Evolutionary conservation across 768 basidiomycete species (phyloP), one percentile per base, ranked within the genome.

Genomic region (Amanita inopinata): DNA sequence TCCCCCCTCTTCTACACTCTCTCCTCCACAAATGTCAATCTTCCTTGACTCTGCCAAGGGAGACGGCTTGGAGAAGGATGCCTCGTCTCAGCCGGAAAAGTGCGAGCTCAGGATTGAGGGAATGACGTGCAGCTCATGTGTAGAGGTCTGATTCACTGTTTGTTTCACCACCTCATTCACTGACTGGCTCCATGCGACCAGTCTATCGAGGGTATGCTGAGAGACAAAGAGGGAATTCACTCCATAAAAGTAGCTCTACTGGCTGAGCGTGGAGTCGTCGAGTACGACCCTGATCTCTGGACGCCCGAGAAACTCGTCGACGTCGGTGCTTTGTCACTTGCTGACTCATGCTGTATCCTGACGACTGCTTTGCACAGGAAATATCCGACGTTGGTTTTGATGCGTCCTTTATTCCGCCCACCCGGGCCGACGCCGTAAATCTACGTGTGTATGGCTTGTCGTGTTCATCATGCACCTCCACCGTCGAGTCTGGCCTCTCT

Each of bases 241-340:
- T 86, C 83, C 8, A 64, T 96, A 47, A 90, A 91, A 56, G 92
- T 99, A n/a, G 93, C 93, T 17, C 73, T 99, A n/a, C 73, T 99
- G 18, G 90, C 96, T 9, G 94, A 99, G 60, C 80, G 94, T 10
- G 94, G 82, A 3, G 73, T 89, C 34, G 66, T 99, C 49, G 91
- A 94, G 58, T 99, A 84, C 53, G 91, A 98, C 53, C 78, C 87
- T 1, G 55, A 64, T 0, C 55, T 65, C n/a, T 99, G 96, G 96
- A 74, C 70, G 24, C 62, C 76, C 6, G 85, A 80, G 35, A 90
- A 85, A 58, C 73, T 99, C 40, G 67, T 89, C 24, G 73, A 66
- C 39, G 88, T 89, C 50, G 45, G 81, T 66, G 14, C 17, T 23
- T 49, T 22, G 30, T 17, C 2, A 18, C 27, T 38, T 15, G n/a